A percentile compares a stretch with the other conserved stretches of the same genome.
These are phyloP conservation scores for Thamnidium elegans DNA, from an alignment of 192 early-diverging fungal genomes.

Conservation along the genomic window DNA sequence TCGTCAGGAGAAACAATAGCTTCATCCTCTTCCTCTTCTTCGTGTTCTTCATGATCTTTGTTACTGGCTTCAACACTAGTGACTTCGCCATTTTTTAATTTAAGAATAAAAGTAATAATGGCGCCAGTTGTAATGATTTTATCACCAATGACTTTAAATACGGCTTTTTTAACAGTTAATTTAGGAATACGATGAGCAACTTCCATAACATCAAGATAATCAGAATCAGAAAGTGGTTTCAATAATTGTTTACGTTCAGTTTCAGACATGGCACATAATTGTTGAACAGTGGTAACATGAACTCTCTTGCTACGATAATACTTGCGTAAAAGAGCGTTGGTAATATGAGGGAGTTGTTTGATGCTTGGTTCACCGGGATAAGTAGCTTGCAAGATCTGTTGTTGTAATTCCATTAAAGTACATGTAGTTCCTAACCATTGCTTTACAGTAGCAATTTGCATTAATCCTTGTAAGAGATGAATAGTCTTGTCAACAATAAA, in stretches of 20 bases:
- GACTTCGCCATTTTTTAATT: constrained; percentile 39
- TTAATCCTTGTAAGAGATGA: constrained; percentile 79
- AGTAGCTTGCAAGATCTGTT: constrained; percentile 88
- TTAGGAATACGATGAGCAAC: constrained; percentile 81
- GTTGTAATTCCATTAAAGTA: constrained; percentile 78
- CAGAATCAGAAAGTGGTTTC: constrained; percentile 49
- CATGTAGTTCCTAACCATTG: constrained; percentile 77
- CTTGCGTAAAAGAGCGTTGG: constrained; percentile 59
- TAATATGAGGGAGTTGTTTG: constrained; percentile 83
- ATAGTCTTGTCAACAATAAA: constrained; percentile 72
- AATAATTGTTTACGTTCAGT: constrained; percentile 60
- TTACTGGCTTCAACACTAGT: constrained; percentile 28
- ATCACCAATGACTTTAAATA: constrained; percentile 79
- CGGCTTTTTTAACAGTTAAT: constrained; percentile 69
- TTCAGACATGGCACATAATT: constrained; percentile 66
- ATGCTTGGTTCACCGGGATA: constrained; percentile 75
- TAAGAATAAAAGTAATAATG: constrained; percentile 70
- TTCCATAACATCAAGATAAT: constrained; percentile 67
- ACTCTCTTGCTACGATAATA: constrained; percentile 62
- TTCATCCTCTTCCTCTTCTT: constrained; percentile 46
- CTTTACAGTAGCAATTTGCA: constrained; percentile 83
- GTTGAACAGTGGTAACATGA: constrained; percentile 58
- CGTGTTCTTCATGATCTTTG: constrained; percentile 35
- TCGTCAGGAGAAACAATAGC: constrained; percentile 39
- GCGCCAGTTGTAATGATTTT: constrained; percentile 74